Evolutionary conservation across 2,329 filamentous ascomycete species (phyloP).

Genomic region (Colletotrichum musicola): DNA sequence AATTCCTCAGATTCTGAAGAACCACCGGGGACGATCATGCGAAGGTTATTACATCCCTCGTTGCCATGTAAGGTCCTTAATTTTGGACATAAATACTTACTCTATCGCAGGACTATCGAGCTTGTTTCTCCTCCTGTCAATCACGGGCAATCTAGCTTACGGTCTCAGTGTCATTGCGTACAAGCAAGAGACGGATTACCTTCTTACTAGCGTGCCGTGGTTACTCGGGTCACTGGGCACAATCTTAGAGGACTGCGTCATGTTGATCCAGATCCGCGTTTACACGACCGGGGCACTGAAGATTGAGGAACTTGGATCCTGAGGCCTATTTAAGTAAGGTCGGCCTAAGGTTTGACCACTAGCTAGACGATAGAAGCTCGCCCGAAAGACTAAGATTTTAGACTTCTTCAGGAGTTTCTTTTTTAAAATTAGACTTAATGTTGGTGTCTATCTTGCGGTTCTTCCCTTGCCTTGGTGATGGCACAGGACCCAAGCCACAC

Average conservation of each 20-base stretch:
- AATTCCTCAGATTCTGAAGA: conserved; percentile 30
- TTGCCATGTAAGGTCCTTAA: background rate
- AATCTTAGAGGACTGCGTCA: conserved; percentile 21
- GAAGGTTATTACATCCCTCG: background rate
- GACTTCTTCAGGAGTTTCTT: no score
- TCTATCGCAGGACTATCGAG: background rate
- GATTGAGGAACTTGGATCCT: background rate
- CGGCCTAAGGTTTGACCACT: background rate
- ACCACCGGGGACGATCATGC: conserved; percentile 22
- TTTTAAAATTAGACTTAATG: background rate
- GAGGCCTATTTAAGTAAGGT: background rate
- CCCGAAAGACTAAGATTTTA: no score
- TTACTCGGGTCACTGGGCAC: conserved; percentile 27
- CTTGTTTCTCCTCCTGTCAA: conserved; percentile 22
- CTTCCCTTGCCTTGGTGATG: conserved; percentile 1
- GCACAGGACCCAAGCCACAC: conserved; percentile 20
- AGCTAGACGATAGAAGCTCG: no score
- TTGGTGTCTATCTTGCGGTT: background rate
- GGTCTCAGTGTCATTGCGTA: conserved; percentile 30
- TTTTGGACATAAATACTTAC: background rate
- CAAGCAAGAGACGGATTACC: conserved; percentile 21
- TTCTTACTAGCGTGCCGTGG: conserved; percentile 29
- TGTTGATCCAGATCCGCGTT: conserved; percentile 17
- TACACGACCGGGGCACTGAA: background rate
- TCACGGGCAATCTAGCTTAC: conserved; percentile 25